Conservation (phyloP, 768 basidiomycete genomes). For the Mycena galericulata region DNA sequence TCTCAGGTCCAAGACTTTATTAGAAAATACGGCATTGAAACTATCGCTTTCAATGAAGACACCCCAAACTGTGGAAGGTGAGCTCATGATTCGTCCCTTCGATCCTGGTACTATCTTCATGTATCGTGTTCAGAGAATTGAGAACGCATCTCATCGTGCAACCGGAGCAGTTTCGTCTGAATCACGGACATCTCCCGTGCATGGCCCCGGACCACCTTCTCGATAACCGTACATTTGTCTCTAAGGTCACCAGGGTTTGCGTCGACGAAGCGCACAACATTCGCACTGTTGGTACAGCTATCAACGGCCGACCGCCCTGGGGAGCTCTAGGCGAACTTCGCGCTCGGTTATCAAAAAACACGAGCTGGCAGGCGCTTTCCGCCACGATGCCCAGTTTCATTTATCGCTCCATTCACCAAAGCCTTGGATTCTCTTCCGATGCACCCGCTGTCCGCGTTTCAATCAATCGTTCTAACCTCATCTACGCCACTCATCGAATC, state of each 20-base stretch:
- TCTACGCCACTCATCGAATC: constrained; percentile 11
- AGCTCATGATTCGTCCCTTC: not conserved
- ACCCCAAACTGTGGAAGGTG: constrained; percentile 1
- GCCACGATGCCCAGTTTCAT: constrained; percentile 5
- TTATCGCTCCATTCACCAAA: not conserved
- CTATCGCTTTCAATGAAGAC: not conserved
- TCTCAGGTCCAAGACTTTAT: not conserved
- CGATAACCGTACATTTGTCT: not conserved
- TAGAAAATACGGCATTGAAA: not conserved
- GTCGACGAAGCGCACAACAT: constrained; percentile 15
- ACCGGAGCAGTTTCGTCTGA: not conserved
- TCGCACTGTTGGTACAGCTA: not conserved
- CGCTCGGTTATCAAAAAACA: not conserved
- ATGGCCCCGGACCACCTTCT: not conserved
- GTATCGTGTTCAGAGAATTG: not conserved
- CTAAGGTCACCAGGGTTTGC: not conserved
- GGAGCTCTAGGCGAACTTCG: constrained; percentile 2
- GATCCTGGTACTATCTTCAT: too few species aligned
- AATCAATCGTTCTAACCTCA: not conserved
- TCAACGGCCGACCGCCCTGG: not conserved
- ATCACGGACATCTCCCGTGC: constrained; percentile 4
- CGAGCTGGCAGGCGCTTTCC: not conserved
- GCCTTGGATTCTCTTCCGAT: not conserved
- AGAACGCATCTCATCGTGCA: constrained; percentile 10
- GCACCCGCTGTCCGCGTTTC: not conserved